Percentiles rank a stretch among this genome's conserved stretches.
Evolutionary conservation across 2,329 filamentous ascomycete genomes (phyloP).

Genomic region (Myriosclerotinia scirpicola): DNA sequence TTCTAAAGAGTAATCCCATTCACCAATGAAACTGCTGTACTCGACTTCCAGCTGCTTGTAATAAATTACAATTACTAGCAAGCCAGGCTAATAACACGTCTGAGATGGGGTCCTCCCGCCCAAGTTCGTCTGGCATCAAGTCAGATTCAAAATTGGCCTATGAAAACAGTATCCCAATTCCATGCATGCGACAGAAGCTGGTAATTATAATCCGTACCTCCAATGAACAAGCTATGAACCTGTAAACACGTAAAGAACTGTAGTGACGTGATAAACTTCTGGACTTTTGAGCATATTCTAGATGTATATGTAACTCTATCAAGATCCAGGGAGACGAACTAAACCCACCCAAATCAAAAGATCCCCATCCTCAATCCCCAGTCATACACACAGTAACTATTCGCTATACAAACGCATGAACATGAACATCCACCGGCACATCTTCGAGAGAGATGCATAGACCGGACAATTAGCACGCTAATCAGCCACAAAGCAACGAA

Average conservation of each 20-base stretch:
- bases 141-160: too few species aligned
- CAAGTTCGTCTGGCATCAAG: background rate
- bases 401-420: too few species aligned
- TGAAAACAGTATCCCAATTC: background rate
- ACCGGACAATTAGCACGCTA: too few species aligned
- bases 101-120: constrained; percentile 2
- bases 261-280: background rate
- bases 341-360: too few species aligned
- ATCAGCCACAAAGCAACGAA: too few species aligned
- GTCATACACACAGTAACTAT: too few species aligned
- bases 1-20: constrained; percentile 9
- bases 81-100: constrained; percentile 15
- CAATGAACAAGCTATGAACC: constrained; percentile 14
- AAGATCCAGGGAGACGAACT: too few species aligned
- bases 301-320: constrained; percentile 4
- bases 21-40: constrained; percentile 1
- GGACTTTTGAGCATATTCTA: background rate
- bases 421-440: too few species aligned
- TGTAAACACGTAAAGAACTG: constrained; percentile 16
- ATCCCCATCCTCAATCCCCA: too few species aligned
- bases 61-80: background rate
- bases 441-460: too few species aligned
- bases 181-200: rapidly evolving
- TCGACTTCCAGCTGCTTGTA: background rate
- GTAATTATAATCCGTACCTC: background rate